Evolutionary conservation across 768 basidiomycete genomes (phyloP), one percentile per base, ranked within the genome.

Genomic region (Tricholoma saponaceum): DNA sequence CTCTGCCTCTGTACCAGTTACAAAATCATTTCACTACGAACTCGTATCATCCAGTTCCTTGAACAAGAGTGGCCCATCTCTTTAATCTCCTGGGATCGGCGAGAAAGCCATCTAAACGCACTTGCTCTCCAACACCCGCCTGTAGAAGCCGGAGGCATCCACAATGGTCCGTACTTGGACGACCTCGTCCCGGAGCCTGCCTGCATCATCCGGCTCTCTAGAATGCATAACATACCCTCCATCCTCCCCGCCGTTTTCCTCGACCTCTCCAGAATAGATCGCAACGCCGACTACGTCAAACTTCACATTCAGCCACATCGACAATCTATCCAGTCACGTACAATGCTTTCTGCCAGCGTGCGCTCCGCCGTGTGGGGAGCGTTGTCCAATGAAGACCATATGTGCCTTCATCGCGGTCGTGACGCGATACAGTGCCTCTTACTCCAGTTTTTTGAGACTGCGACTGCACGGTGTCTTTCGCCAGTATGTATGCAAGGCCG

Each of bases 181-280:
- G 54, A 55, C 26, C 20, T 25, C 13, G 23, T 46, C 46, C 39
- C 52, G 1, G 57, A 58, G 12, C 57, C 52, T 9, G 46, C 30
- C 9, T 13, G 49, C 33, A 37, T 49, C 43, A 32, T 55, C 13
- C 58, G 35, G 8, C 16, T 58, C 4, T 54, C 54, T 14, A 23
- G 58, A 9, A n/a, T 28, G 1, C 30, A 58, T 28, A 47, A 51
- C n/a, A 37, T 58, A 23, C 47, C 22, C 47, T 37, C 54, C 25
- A 22, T 50, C 52, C 58, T 58, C 23, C 58, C 58, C 28, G 18
- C 39, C 1, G 58, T 49, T 7, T 43, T 58, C 53, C 55, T 43
- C 41, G 58, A 58, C 12, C 58, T 58, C 9, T 55, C 52, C 18
- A 25, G 54, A 23, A 55, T 43, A 12, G 25, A 53, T n/a, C 53